Base-by-base conservation (phyloP, 495 filamentous ascomycete genomes). In the Amniculicola lignicola region DNA sequence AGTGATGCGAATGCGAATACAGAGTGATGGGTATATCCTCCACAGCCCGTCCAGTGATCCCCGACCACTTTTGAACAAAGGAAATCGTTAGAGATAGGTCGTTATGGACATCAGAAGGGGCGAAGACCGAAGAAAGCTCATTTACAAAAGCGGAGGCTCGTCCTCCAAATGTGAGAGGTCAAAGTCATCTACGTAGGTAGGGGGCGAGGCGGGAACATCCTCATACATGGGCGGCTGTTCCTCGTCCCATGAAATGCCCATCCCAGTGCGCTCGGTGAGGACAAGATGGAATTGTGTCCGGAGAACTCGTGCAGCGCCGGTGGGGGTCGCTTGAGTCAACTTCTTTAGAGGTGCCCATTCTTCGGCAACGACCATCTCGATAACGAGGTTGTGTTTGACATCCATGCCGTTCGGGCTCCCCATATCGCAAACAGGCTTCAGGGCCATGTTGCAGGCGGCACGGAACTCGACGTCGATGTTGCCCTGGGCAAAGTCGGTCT, bases 201-300 rank as follows among this genome's bases (percentile, higher is more conserved):
- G 93, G 27, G 93, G 93, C 39, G 86, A 88, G 6, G 82, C 83
- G 0, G 92, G 91, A 23, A 99, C 90, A 66, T 97, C 88, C 72
- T 93, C 87, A 66, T 99, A 99, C 64, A 92, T 82, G 0, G 93
- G 93, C 29, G 93, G 93, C 69, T 86, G 82, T 72, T 99, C 93
- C 70, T 96, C 90, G 53, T 99, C 93, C 93, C 93, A 99, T 65
- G 84, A 88, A 65, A 99, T 92, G 2, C 93, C 93, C 46, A 97
- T 76, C 1, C 94, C 93, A 15, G 79, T 79, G 29, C 90, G 79
- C 68, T 95, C 87, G 1, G 92, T 96, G 45, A 96, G 75, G 29
- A 80, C 73, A 28, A 89, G 72, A 57, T 79, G 78, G 77, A 96
- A 96, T 65, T 95, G 89, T 85, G 94, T 96, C 50, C 92, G 82